Base-by-base conservation (phyloP, 2,329 filamentous ascomycete species). In the Byssochlamys sp. region DNA sequence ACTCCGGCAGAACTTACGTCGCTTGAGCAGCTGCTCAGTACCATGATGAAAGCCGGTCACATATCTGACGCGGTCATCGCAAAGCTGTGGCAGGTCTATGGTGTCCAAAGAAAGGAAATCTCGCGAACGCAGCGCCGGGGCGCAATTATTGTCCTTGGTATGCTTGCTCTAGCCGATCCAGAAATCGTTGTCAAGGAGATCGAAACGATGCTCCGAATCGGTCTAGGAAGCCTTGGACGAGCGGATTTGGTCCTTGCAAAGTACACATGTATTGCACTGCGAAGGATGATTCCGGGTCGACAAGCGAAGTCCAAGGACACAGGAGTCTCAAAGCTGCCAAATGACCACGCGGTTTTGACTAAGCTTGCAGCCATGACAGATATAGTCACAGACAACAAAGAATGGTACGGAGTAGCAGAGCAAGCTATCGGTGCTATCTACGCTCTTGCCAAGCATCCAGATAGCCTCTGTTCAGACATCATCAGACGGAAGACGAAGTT, bases 61-160 rank as follows among this genome's bases (percentile, higher is more conserved):
- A 86, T 99, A 61, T 87, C 89, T 1, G 90, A 95, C 24, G 78
- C 88, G 1, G 92, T 99, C 54, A 82, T 97, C 53, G 82, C 88
- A 55, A 99, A 97, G 77, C 79, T 99, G 4, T 99, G 95, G 94
- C 91, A 96, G 68, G 91, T 99, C 2, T 99, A 99, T 68, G 90
- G 92, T 45, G 87, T 96, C 51, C 91, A 96, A 69, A 94, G 87
- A 76, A 86, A 89, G 60, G 91, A 96, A 58, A 96, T 96, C 51
- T 97, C 94, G 0, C 88, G 86, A 66, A 92, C 86, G 1, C 94
- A 97, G 72, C 84, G 94, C 61, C 84, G 94, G 50, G 94, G 94
- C 27, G 87, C 94, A 54, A 97, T 99, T 69, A 97, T 99, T 62
- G 89, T 97, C 5, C 80, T 99, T 2, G 92, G 95, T 14, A 99